phyloP scores from a whole-genome alignment of 2,329 filamentous ascomycete species.

The Botryotinia narcissicola region DNA sequence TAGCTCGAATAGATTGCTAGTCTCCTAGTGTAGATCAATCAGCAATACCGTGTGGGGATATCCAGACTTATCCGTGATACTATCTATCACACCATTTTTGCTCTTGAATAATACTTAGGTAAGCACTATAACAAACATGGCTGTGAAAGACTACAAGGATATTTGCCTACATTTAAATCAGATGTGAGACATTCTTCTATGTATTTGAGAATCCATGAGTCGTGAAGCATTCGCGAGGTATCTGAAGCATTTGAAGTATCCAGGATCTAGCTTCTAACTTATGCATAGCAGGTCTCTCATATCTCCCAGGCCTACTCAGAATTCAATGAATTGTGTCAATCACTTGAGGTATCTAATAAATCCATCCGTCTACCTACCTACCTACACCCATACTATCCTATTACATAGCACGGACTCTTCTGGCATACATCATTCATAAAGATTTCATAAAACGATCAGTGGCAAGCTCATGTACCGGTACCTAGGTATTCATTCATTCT shows the following conservation, averaged over 20 bases:
- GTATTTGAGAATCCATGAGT: background rate
- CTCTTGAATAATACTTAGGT: background rate
- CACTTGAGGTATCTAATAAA: background rate
- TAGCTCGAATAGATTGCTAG: background rate
- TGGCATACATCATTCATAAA: background rate
- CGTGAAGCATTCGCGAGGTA: background rate
- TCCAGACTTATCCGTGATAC: background rate
- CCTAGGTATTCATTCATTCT: background rate
- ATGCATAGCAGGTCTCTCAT: background rate
- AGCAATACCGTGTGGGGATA: background rate
- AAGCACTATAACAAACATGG: no score
- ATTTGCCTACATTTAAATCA: background rate
- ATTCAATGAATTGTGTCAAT: background rate
- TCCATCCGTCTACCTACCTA: background rate
- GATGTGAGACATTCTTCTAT: background rate
- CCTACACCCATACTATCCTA: background rate
- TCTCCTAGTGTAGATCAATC: background rate
- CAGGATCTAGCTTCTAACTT: background rate
- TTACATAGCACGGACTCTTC: no score
- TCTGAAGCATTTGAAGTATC: background rate
- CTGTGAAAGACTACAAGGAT: background rate
- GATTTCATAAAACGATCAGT: background rate
- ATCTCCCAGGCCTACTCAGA: background rate
- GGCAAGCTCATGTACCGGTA: background rate
- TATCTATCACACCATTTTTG: background rate